Evolutionary conservation across 257 asterid genomes (phyloP), one percentile per base, ranked within the genome.

Genomic region (Lycium barbarum): DNA sequence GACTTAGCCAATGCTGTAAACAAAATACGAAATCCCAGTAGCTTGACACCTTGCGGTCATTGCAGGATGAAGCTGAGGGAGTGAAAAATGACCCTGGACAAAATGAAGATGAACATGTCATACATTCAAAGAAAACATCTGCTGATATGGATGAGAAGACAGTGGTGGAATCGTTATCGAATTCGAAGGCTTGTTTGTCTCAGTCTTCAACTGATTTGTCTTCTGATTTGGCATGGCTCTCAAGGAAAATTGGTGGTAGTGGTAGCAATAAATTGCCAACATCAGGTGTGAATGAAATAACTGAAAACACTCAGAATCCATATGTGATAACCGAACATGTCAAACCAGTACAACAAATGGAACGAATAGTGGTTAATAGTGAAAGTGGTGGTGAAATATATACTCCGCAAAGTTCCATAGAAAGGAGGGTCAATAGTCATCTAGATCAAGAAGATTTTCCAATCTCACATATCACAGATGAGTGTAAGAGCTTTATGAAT

Each of bases 211-310:
- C 86, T 58, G 91, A 91, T 88, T 84, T 91, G 81, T 88, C 93
- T 84, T 90, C 94, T 68, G 93, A 93, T 89, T 88, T 91, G 73
- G 89, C 90, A 11, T 90, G 94, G 92, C 88, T 92, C 83, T 85
- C 94, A 9, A 89, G 71, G 84, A 90, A 84, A 87, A 87, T 91
- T 45, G 87, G 84, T 72, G 85, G 88, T 59, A 88, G n/a, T 38
- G 84, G 36, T 55, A 85, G 87, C 82, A 83, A 71, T 67, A 90
- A 86, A 65, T 80, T 85, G 80, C 68, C 86, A 20, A 80, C 87
- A 33, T 66, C 88, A 59, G 22, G 59, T 79, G 20, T 26, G 61
- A 61, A 15, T 53, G 93, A 81, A 82, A 89, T 71, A 58, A 82
- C 81, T 47, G 91, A 78, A 55, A 84, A 72, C 67, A 76, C 86